Evolutionary conservation across 495 filamentous ascomycete genomes (phyloP), one percentile per base, ranked within the genome.

Genomic region (Penicillium pancosmium): DNA sequence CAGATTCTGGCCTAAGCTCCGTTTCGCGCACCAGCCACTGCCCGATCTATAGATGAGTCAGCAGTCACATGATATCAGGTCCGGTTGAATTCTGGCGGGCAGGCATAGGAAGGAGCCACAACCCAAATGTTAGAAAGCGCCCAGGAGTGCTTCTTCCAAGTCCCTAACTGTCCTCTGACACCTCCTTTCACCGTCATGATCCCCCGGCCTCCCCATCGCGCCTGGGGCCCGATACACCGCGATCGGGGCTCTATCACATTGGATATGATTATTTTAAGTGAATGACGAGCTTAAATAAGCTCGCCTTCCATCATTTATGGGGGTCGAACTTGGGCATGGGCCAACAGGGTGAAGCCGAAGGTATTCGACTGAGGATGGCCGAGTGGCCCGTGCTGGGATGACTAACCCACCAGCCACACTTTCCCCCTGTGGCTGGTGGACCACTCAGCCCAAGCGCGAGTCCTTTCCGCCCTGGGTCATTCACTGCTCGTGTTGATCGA

Each of bases 31-130:
- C 41, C 16, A 44, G 41, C 41, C 41, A 44, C 41, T n/a, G 11
- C 15, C n/a, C 50, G 56, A 55, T 52, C 57, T 52, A 60, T 52
- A 52, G 52, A 48, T 75, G 68, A 77, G 56, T 75, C 67, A 77
- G 54, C 73, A 54, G 23, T 72, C 74, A 75, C 72, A 73, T 77
- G 72, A 75, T 71, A 71, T 70, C 69, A 69, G 68, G 62, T 64
- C 65, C 52, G 55, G 56, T 57, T 61, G 43, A 64, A 68, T 70
- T 65, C 64, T 61, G 66, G 63, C 55, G 67, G 62, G 59, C 65
- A 68, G 56, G 62, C 72, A 67, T 60, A 62, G 64, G 68, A 67
- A 67, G 66, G 74, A 69, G 65, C 61, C 67, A 64, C 67, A 71
- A 67, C 62, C 64, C 64, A 75, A 75, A 68, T 63, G 63, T 64